Conservation (phyloP, 2,329 filamentous ascomycete species). For the Zymoseptoria ardabiliae region DNA sequence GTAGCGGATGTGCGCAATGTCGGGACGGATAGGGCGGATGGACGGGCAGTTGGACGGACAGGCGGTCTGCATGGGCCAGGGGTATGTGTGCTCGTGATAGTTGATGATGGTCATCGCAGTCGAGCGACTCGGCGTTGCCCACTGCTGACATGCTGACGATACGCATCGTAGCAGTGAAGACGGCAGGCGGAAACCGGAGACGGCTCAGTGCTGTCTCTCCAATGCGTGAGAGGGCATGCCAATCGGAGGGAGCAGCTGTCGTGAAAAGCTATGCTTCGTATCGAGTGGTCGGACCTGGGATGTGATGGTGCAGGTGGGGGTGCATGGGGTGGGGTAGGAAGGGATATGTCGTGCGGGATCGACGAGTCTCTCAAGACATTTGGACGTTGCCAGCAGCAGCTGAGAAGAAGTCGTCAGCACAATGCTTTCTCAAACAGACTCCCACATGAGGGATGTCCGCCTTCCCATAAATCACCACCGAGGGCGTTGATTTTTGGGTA, state of each 20-base stretch:
- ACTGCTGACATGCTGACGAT: constrained; percentile 65
- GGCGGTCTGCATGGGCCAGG: background rate
- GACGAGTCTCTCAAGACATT: constrained; percentile 5
- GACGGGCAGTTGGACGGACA: background rate
- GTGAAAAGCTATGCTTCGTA: background rate
- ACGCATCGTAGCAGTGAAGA: constrained; percentile 62
- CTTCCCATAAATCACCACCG: background rate
- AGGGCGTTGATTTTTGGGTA: background rate
- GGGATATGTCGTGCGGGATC: background rate
- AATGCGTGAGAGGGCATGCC: background rate
- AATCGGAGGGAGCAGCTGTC: background rate
- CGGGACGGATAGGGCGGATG: background rate
- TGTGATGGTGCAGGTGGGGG: background rate
- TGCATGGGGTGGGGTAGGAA: background rate
- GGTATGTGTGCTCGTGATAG: background rate
- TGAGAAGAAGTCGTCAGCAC: constrained; percentile 5
- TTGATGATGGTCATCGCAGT: background rate
- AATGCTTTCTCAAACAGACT: background rate
- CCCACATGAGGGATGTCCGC: background rate
- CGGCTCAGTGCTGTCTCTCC: background rate
- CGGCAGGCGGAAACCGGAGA: background rate
- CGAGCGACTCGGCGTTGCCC: constrained; percentile 30
- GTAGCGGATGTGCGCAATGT: background rate
- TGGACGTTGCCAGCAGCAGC: constrained; percentile 18
- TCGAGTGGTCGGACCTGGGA: background rate